These are phyloP conservation scores for Pyrenula massariospora DNA, from an alignment of 495 filamentous ascomycete genomes.

Conservation along the genomic window DNA sequence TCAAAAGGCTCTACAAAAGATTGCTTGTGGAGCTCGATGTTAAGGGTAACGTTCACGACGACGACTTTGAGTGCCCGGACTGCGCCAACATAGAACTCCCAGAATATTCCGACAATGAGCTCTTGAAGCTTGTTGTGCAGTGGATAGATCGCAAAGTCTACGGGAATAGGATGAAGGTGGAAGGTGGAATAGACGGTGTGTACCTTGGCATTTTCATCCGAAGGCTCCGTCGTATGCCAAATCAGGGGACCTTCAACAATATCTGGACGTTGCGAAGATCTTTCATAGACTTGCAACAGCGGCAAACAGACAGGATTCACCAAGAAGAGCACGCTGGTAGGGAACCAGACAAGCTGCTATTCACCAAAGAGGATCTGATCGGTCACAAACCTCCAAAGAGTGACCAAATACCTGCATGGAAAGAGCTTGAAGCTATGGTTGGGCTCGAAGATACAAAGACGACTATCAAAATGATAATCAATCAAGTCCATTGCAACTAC, in stretches of 20 bases:
- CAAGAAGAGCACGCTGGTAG: slow-evolving; percentile 19
- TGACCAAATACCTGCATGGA: slow-evolving; percentile 39
- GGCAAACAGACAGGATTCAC: slow-evolving; percentile 46
- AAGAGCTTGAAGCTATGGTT: slow-evolving; percentile 43
- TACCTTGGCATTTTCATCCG: slow-evolving; percentile 53
- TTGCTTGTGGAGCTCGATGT: too few species aligned
- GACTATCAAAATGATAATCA: slow-evolving; percentile 41
- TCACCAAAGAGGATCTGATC: slow-evolving; percentile 51
- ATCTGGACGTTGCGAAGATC: too few species aligned
- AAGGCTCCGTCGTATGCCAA: slow-evolving; percentile 48
- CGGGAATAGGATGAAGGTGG: slow-evolving; percentile 40
- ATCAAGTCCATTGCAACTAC: slow-evolving; percentile 51
- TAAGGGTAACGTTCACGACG: too few species aligned
- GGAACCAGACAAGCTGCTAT: slow-evolving; percentile 32
- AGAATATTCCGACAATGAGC: slow-evolving; percentile 58
- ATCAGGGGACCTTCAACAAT: slow-evolving; percentile 60
- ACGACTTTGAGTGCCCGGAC: too few species aligned
- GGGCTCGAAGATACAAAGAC: slow-evolving; percentile 53
- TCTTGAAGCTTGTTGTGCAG: slow-evolving; percentile 39
- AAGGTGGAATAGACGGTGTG: slow-evolving; percentile 47
- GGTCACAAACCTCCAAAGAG: slow-evolving; percentile 50
- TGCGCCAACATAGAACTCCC: too few species aligned
- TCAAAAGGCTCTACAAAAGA: too few species aligned
- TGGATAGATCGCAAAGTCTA: slow-evolving; percentile 40
- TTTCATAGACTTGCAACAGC: too few species aligned